Evolutionary conservation across 2,329 filamentous ascomycete species (phyloP).

Genomic region (Alternaria atra): DNA sequence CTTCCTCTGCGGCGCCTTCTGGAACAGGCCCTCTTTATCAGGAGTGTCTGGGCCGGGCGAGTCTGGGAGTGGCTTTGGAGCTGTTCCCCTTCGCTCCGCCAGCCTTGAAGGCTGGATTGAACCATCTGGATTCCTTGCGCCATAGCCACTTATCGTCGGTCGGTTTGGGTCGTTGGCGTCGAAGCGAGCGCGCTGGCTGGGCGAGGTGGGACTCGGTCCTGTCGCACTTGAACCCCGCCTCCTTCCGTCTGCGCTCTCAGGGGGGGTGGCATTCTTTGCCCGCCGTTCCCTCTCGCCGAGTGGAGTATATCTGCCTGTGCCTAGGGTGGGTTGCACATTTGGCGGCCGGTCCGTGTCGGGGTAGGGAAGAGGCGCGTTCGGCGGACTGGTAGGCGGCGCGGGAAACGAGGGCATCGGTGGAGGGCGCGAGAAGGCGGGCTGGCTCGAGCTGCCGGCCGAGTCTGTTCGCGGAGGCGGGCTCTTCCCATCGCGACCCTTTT

Average conservation of each 20-base stretch:
- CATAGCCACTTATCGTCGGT: constrained; percentile 58
- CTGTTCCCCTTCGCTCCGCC: constrained; percentile 83
- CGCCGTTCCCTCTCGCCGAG: constrained; percentile 49
- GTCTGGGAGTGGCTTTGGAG: constrained; percentile 82
- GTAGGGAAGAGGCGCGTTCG: constrained; percentile 56
- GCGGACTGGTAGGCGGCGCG: constrained; percentile 59
- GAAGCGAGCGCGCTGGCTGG: constrained; percentile 53
- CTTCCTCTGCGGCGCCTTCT: constrained; percentile 63
- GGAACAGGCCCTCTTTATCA: constrained; percentile 83
- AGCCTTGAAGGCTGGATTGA: constrained; percentile 66
- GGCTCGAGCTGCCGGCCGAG: constrained; percentile 72
- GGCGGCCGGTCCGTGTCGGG: constrained; percentile 53
- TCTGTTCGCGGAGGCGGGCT: constrained; percentile 61
- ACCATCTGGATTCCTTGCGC: constrained; percentile 42
- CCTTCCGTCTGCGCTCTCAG: constrained; percentile 39
- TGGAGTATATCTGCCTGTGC: constrained; percentile 46
- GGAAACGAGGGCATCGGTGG: constrained; percentile 72
- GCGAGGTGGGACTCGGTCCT: constrained; percentile 40
- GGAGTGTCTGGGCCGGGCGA: constrained; percentile 79
- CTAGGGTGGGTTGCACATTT: constrained; percentile 27
- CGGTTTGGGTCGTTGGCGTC: constrained; percentile 59
- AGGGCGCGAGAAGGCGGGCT: constrained; percentile 49
- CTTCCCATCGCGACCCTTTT: constrained; percentile 70
- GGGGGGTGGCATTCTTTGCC: constrained; percentile 47
- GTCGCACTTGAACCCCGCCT: constrained; percentile 44